Base-by-base conservation (phyloP, 805 yeast species). In the Priceomyces fermenticarens region DNA sequence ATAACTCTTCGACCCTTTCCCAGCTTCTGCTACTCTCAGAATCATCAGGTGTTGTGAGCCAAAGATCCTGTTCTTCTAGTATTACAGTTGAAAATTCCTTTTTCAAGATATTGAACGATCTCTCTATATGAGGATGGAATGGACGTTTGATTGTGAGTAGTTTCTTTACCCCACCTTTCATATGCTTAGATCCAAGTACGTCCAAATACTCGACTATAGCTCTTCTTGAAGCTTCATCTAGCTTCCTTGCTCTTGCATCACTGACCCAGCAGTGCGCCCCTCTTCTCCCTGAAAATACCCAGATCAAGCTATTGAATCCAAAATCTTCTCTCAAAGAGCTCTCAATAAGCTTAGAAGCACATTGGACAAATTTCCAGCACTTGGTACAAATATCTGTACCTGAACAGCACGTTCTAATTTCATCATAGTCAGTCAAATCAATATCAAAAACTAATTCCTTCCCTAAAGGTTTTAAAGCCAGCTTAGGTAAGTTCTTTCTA, bases 231-330 rank as follows among this genome's bases (percentile, higher is more conserved):
- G 69, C 54, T 59, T 93, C 98, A 47, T 79, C 85, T 46, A 93
- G 62, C 1, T 60, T 53, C 42, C 97, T 69, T 1, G 97, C 97
- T 36, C 90, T 69, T 41, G 75, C 64, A 58, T 93, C 99, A 62
- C 96, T 86, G 16, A 93, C 75, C 99, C 99, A 93, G 55, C 98
- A 95, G 72, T 93, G 99, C 11, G 95, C 96, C 62, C 99, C 99
- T 77, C 99, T 86, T 72, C 99, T 85, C 35, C 99, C 99, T 0
- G 97, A 88, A 57, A 88, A 93, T 3, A 91, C 96, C 98, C 98
- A 93, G 37, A 93, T 71, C 57, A 88, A 70, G 61, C 88, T 83
- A 44, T 80, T 67, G 60, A 87, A 90, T 1, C 97, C 98, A 63
- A 93, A 93, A 62, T 91, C 98, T 38, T 88, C 88, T 39, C 78